These are phyloP conservation scores for Botrytis squamosa DNA, from an alignment of 2,329 filamentous ascomycete species.

Conservation along the genomic window DNA sequence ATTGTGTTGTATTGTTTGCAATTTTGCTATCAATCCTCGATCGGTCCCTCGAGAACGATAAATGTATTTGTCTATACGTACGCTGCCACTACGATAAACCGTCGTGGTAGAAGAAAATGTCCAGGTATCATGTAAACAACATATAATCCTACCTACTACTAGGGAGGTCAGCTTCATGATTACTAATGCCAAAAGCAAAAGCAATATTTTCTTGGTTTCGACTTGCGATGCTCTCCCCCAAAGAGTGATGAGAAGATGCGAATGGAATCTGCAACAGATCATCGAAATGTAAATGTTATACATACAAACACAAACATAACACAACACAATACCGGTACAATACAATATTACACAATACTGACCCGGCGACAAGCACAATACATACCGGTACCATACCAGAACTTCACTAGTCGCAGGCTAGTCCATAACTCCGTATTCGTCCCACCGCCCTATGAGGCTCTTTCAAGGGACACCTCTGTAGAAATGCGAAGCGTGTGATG, in stretches of 20 bases:
- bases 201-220: background rate
- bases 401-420: background rate
- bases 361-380: background rate
- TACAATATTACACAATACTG: background rate
- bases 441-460: slow-evolving; percentile 3
- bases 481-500: background rate
- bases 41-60: background rate
- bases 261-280: background rate
- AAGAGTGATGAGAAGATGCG: background rate
- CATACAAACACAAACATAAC: no score
- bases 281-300: background rate
- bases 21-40: background rate
- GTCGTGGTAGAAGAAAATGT: background rate
- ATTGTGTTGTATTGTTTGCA: background rate
- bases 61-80: background rate
- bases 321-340: no score
- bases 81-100: background rate
- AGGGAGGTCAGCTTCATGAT: background rate
- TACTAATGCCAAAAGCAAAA: background rate
- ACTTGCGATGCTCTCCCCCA: background rate
- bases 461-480: slow-evolving; percentile 3
- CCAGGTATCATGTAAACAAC: background rate
- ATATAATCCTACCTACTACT: no score
- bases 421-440: background rate
- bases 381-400: background rate